A percentile compares a stretch with the other conserved stretches of the same genome.
These are phyloP conservation scores for Corymbia citriodora DNA, from an alignment of 441 rosid species.

Conservation along the genomic window DNA sequence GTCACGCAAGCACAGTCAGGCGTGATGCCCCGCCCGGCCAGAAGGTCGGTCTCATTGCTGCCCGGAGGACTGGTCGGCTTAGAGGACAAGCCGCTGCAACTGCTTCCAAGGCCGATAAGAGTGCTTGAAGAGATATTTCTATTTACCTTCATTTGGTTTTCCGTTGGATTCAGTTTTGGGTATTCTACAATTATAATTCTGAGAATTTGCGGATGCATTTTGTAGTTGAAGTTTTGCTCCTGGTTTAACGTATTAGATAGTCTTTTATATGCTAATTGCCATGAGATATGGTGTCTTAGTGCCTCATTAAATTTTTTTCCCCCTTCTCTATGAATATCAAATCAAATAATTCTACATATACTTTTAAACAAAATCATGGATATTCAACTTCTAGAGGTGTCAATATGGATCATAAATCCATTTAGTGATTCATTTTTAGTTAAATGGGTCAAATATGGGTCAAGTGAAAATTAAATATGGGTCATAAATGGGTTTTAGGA, in stretches of 20 bases:
- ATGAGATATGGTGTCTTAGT: not conserved
- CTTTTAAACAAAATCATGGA: not conserved
- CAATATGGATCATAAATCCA: too few relatives aligned
- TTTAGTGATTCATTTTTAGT: too few relatives aligned
- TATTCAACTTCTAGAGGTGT: too few relatives aligned
- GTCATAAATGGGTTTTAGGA: too few relatives aligned
- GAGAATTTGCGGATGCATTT: not conserved
- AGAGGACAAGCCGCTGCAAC: not conserved
- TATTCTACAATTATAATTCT: not conserved
- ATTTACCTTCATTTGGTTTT: not conserved
- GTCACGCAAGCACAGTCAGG: not conserved
- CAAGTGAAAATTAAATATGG: too few relatives aligned
- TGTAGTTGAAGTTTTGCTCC: not conserved
- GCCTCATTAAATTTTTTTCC: not conserved
- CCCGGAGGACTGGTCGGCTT: not conserved
- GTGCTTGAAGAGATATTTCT: not conserved
- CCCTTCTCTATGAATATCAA: not conserved
- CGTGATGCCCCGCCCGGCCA: not conserved
- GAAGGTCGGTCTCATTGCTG: not conserved
- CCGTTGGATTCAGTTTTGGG: not conserved
- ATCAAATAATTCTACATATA: rapidly evolving
- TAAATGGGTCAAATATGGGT: too few relatives aligned
- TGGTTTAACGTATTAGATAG: not conserved
- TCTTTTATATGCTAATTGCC: not conserved
- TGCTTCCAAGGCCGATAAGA: not conserved